Evolutionary conservation across 495 filamentous ascomycete genomes (phyloP).

Genomic region (Penicillium fimorum): DNA sequence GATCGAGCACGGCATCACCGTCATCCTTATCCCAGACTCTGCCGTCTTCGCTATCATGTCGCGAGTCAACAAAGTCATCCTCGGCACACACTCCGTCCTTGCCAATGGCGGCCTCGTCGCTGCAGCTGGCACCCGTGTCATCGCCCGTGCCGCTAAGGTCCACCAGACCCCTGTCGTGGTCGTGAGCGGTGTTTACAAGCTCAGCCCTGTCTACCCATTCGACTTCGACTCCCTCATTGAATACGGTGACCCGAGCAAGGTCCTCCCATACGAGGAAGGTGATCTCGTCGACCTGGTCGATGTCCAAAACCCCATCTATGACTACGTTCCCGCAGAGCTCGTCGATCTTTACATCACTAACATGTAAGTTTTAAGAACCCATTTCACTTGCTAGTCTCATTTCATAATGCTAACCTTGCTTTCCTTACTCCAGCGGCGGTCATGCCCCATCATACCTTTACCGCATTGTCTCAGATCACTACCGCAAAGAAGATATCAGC

Average conservation of each 20-base stretch:
- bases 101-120: slow-evolving; percentile 83
- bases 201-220: slow-evolving; percentile 83
- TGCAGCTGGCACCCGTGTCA: slow-evolving; percentile 71
- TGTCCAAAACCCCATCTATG: slow-evolving; percentile 75
- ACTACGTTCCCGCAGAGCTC: slow-evolving; percentile 78
- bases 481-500: slow-evolving; percentile 75
- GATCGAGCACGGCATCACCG: slow-evolving; percentile 70
- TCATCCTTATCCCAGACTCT: slow-evolving; percentile 78
- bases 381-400: not conserved
- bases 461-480: slow-evolving; percentile 79
- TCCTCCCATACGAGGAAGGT: slow-evolving; percentile 71
- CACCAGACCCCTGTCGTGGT: slow-evolving; percentile 81
- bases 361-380: slow-evolving; percentile 59
- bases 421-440: slow-evolving; percentile 56
- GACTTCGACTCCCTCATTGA: slow-evolving; percentile 75
- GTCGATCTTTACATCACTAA: slow-evolving; percentile 92
- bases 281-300: slow-evolving; percentile 71
- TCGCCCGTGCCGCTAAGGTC: slow-evolving; percentile 77
- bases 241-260: slow-evolving; percentile 72
- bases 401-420: slow-evolving; percentile 23
- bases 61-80: slow-evolving; percentile 87
- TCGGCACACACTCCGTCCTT: slow-evolving; percentile 79
- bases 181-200: slow-evolving; percentile 82
- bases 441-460: slow-evolving; percentile 80
- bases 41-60: slow-evolving; percentile 90